Conservation (phyloP, 306 rosid genomes). For the Ceratonia siliqua region DNA sequence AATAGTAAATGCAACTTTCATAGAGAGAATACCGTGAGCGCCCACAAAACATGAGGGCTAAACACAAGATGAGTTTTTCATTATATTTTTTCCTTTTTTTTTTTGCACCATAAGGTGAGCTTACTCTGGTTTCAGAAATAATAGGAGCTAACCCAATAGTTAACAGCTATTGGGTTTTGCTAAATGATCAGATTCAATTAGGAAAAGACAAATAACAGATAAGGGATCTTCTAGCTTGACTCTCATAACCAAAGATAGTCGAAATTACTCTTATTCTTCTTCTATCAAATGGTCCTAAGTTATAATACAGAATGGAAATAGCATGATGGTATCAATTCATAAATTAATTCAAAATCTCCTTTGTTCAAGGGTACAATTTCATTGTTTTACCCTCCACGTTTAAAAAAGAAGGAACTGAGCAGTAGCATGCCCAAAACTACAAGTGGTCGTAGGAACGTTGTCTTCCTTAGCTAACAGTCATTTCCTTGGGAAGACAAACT, state of each 20-base stretch:
- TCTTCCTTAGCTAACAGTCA: background rate
- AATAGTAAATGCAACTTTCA: background rate
- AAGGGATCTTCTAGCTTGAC: background rate
- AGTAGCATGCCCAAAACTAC: background rate
- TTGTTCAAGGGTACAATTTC: background rate
- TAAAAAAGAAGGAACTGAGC: background rate
- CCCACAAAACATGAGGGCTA: background rate
- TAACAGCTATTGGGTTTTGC: background rate
- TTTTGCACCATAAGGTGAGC: background rate
- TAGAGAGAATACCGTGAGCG: background rate
- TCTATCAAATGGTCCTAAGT: background rate
- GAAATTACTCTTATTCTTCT: background rate
- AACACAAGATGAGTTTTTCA: background rate
- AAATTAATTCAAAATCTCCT: background rate
- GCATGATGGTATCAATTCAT: background rate
- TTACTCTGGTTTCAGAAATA: background rate
- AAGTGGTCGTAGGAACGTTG: background rate
- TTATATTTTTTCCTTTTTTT: background rate
- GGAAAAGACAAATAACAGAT: background rate
- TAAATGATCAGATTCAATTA: background rate
- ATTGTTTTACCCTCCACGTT: background rate
- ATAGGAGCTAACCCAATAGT: background rate
- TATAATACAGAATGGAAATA: background rate
- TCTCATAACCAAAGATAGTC: background rate
- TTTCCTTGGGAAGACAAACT: background rate